Evolutionary conservation across 331 rosid species (phyloP), one percentile per base, ranked within the genome.

Genomic region (Acacia concinna): DNA sequence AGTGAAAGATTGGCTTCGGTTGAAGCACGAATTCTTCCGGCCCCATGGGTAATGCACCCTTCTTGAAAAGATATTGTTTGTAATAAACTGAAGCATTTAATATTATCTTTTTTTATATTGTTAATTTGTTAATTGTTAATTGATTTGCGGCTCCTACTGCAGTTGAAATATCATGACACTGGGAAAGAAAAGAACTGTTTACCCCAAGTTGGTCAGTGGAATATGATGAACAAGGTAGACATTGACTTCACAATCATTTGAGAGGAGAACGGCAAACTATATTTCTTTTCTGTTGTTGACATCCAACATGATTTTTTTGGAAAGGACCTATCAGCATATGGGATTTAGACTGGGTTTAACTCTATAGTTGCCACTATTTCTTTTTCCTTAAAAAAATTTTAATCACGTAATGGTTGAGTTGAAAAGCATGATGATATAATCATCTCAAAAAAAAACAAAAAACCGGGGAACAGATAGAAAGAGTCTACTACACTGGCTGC

Each of bases 161-260:
- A 95, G 99, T 89, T 95, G 75, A 95, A 95, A 76, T 95, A 95
- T 84, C 97, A 95, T 59, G 99, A 93, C 44, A 89, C 92, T 68
- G 99, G 99, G 18, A 93, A 93, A 85, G 99, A 93, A 82, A 95
- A 91, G 89, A 90, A 91, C 85, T 95, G 99, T 81, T 88, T 95
- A 78, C 99, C 99, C 38, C 99, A 95, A 85, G 97, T 95, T 79
- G 99, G 98, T 78, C 99, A 95, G 84, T 91, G 99, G 98, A 95
- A 95, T 81, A 95, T 95, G 99, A 90, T 91, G 97, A 95, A 95
- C 93, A 95, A 95, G 98, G 99, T 95, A 88, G 12, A 56, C 31
- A 46, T 79, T 68, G 51, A 41, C 47, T 75, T 52, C 32, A 5
- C 25, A 13, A 34, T 40, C 35, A 59, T 41, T 47, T 31, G 25